Evolutionary conservation across 306 rosid genomes (phyloP).

Genomic region (Prunus kanzakura): DNA sequence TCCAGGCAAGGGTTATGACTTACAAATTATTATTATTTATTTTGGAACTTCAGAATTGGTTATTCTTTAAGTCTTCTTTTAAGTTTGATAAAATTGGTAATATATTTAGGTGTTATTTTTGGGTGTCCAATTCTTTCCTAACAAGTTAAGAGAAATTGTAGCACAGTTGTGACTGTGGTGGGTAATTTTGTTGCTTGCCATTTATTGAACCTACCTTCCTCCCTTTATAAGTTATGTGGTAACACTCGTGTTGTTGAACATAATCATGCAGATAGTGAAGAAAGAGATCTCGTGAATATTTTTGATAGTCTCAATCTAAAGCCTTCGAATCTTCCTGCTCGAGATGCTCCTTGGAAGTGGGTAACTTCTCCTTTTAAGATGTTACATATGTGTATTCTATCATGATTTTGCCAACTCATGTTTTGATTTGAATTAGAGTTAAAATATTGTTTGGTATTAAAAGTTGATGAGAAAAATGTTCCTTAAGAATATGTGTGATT

Average conservation of each 20-base stretch:
- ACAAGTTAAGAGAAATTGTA: background rate
- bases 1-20: constrained; percentile 8
- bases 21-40: background rate
- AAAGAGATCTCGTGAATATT: constrained; percentile 18
- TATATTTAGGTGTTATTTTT: background rate
- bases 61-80: background rate
- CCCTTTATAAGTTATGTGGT: constrained; percentile 24
- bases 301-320: constrained; percentile 17
- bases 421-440: background rate
- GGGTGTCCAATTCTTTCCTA: background rate
- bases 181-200: background rate
- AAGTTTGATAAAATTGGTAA: background rate
- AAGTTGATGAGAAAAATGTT: background rate
- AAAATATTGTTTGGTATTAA: background rate
- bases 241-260: constrained; percentile 12
- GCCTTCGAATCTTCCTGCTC: constrained; percentile 39
- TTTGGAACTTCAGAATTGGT: background rate
- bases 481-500: background rate
- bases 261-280: constrained; percentile 23
- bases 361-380: constrained; percentile 32
- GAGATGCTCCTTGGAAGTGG: constrained; percentile 56
- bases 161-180: background rate
- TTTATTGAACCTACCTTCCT: background rate
- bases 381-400: constrained; percentile 4
- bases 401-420: background rate